Evolutionary conservation across 805 yeast genomes (phyloP).

Genomic region (Ogataea ganodermae): DNA sequence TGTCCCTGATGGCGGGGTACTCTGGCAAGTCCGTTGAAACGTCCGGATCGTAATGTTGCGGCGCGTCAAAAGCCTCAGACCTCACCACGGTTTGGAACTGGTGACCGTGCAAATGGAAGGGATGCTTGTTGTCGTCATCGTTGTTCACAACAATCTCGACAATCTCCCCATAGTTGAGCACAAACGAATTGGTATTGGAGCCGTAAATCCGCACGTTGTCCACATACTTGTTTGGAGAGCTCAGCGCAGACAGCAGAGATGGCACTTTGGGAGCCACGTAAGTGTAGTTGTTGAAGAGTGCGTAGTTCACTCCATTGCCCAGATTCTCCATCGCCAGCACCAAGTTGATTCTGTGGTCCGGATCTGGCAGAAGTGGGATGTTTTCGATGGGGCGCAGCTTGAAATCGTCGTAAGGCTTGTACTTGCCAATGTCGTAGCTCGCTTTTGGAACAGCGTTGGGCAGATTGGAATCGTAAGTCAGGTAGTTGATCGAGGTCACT

Average conservation of each 20-base stretch:
- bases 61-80: slow-evolving; percentile 56
- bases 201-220: slow-evolving; percentile 69
- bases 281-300: slow-evolving; percentile 70
- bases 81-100: slow-evolving; percentile 79
- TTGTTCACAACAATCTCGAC: slow-evolving; percentile 80
- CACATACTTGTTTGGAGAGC: slow-evolving; percentile 56
- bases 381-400: slow-evolving; percentile 42
- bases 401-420: slow-evolving; percentile 48
- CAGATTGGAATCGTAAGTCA: slow-evolving; percentile 49
- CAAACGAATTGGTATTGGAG: slow-evolving; percentile 62
- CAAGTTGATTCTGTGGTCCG: slow-evolving; percentile 62
- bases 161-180: slow-evolving; percentile 60
- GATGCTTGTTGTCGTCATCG: slow-evolving; percentile 86
- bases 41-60: slow-evolving; percentile 54
- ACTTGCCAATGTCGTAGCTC: slow-evolving; percentile 28
- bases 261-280: slow-evolving; percentile 72
- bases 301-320: slow-evolving; percentile 75
- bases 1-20: slow-evolving; percentile 68
- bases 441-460: slow-evolving; percentile 22
- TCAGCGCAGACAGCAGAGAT: slow-evolving; percentile 61
- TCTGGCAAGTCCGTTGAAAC: slow-evolving; percentile 50
- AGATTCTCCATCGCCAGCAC: slow-evolving; percentile 66
- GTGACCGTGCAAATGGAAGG: slow-evolving; percentile 96
- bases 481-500: slow-evolving; percentile 54
- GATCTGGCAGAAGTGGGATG: slow-evolving; percentile 49